These are phyloP conservation scores for Dispira simplex DNA, from an alignment of 192 early-diverging fungal genomes.

Conservation along the genomic window DNA sequence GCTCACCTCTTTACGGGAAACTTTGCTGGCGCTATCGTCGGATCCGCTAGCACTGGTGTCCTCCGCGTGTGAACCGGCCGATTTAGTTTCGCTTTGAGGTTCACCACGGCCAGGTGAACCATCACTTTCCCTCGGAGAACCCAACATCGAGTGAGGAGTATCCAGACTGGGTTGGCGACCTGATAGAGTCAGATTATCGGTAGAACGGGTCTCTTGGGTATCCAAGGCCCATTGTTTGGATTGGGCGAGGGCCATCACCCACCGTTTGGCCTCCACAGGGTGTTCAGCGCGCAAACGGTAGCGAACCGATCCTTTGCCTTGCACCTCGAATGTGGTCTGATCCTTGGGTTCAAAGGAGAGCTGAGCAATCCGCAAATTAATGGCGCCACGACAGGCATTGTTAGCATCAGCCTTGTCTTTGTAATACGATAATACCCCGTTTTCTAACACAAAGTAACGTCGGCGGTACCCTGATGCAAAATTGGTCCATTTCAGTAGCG, in stretches of 20 bases:
- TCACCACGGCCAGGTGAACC: neutral
- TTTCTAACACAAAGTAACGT: conserved; percentile 68
- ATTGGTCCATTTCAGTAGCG: conserved; percentile 76
- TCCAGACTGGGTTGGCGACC: neutral
- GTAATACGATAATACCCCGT: conserved; percentile 70
- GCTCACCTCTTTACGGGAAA: neutral
- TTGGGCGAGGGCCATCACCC: conserved; percentile 64
- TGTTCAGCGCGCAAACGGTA: conserved; percentile 52
- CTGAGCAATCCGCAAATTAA: conserved; percentile 54
- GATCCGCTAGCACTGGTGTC: neutral
- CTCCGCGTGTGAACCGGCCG: neutral
- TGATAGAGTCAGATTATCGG: neutral
- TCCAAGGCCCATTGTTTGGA: conserved; percentile 56
- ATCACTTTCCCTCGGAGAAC: no score
- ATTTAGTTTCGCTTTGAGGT: neutral
- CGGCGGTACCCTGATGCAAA: conserved; percentile 65
- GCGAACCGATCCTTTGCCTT: conserved; percentile 56
- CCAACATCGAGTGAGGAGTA: neutral
- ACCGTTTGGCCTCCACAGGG: conserved; percentile 60
- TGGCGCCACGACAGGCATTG: conserved; percentile 60
- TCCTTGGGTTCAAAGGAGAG: conserved; percentile 47
- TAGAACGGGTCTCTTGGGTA: conserved; percentile 5
- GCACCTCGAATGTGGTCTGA: conserved; percentile 57
- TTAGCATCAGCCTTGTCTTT: conserved; percentile 62
- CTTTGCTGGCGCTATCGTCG: neutral